Percentiles rank a stretch among this genome's conserved stretches.
phyloP scores from a whole-genome alignment of 805 yeast species.

The Candida coquimbonensis region DNA sequence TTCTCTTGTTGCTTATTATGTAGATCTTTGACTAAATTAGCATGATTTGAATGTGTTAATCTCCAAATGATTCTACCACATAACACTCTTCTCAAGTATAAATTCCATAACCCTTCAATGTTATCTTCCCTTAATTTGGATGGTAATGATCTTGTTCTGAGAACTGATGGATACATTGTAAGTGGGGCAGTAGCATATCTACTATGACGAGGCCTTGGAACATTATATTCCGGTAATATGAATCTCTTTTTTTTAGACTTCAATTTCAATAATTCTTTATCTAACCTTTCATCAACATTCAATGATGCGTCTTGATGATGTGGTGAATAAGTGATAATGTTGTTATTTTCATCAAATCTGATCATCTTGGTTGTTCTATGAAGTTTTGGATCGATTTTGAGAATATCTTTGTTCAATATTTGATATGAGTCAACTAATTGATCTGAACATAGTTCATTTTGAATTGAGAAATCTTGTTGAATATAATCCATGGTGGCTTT shows the following conservation, averaged over 20 bases:
- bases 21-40: slow-evolving; percentile 1
- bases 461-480: slow-evolving; percentile 16
- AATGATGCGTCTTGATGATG: slow-evolving; percentile 13
- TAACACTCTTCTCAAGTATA: slow-evolving; percentile 27
- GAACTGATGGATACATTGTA: slow-evolving; percentile 2
- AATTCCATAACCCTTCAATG: slow-evolving; percentile 25
- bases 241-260: slow-evolving; percentile 4
- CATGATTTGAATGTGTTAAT: slow-evolving; percentile 12
- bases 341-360: slow-evolving; percentile 22
- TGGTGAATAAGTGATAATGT: slow-evolving; percentile 21
- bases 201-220: slow-evolving; percentile 10
- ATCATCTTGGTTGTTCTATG: slow-evolving; percentile 11
- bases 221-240: slow-evolving; percentile 7
- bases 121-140: slow-evolving; percentile 8
- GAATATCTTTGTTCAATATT: slow-evolving; percentile 6
- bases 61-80: slow-evolving; percentile 27
- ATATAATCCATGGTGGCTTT: slow-evolving; percentile 19
- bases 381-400: slow-evolving; percentile 12
- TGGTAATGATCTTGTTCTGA: slow-evolving; percentile 20
- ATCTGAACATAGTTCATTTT: slow-evolving; percentile 17
- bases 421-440: slow-evolving; percentile 12
- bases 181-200: slow-evolving; percentile 14
- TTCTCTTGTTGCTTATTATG: slow-evolving; percentile 3
- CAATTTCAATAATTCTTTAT: slow-evolving; percentile 16
- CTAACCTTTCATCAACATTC: slow-evolving; percentile 19